A percentile compares a stretch with the other conserved stretches of the same genome.
These are phyloP conservation scores for Lavandula angustifolia DNA, from an alignment of 257 asterid genomes.

Conservation along the genomic window DNA sequence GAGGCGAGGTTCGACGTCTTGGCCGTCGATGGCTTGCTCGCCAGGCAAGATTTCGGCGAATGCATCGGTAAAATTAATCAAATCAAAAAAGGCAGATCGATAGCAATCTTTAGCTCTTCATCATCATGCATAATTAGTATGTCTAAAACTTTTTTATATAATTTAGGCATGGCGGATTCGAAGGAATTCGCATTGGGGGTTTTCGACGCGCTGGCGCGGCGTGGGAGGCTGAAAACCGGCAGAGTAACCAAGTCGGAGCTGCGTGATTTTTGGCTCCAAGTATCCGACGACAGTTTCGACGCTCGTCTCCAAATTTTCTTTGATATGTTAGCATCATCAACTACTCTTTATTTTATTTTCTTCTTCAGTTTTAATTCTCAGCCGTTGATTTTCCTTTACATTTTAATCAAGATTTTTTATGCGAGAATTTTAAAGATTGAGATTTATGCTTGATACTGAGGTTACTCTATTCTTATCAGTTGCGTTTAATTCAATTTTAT, in stretches of 20 bases:
- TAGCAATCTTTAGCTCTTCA: no score
- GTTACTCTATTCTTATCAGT: constrained; percentile 4
- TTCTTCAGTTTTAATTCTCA: neutral
- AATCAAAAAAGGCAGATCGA: no score
- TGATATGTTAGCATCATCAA: constrained; percentile 60
- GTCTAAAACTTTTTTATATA: neutral
- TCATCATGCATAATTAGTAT: constrained; percentile 17
- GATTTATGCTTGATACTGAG: constrained; percentile 9
- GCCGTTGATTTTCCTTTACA: neutral
- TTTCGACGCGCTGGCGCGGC: constrained; percentile 74
- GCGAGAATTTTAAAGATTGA: constrained; percentile 13
- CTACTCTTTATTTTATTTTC: neutral
- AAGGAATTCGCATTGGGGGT: constrained; percentile 87
- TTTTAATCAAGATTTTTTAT: neutral
- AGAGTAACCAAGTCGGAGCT: constrained; percentile 73
- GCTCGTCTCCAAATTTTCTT: constrained; percentile 95
- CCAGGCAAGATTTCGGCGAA: constrained; percentile 80
- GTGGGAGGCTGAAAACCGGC: constrained; percentile 63
- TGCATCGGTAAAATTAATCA: constrained; percentile 67
- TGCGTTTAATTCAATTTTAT: constrained; percentile 10
- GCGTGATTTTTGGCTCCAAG: constrained; percentile 81
- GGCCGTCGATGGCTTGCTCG: constrained; percentile 67
- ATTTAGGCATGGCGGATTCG: constrained; percentile 80
- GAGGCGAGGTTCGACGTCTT: constrained; percentile 65
- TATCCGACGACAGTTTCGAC: constrained; percentile 86